A percentile compares a stretch with the other conserved stretches of the same genome.
Conservation (phyloP, 768 basidiomycete genomes). For the Rhodotorula taiwanensis region DNA sequence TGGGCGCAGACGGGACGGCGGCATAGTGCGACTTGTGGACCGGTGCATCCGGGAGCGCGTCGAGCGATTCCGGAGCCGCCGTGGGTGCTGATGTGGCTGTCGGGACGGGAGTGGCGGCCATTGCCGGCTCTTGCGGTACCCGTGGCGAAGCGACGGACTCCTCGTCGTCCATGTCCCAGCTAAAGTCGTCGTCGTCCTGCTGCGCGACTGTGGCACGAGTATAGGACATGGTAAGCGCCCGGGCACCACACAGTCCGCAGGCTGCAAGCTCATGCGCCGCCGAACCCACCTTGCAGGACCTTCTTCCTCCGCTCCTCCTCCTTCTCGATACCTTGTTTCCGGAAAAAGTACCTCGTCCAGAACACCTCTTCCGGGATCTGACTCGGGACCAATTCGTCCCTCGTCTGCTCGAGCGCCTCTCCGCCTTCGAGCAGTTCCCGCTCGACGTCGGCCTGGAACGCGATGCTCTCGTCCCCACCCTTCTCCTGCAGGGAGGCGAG, state of each 20-base stretch:
- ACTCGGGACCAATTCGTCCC: constrained; percentile 6
- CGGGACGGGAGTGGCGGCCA: neutral
- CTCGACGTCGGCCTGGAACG: constrained; percentile 50
- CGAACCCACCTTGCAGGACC: constrained; percentile 59
- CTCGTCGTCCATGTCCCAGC: constrained; percentile 91
- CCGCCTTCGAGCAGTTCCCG: constrained; percentile 49
- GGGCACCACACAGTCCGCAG: too few relatives aligned
- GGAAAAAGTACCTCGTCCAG: constrained; percentile 87
- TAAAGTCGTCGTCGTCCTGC: constrained; percentile 65
- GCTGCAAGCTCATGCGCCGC: neutral
- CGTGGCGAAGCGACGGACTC: constrained; percentile 39
- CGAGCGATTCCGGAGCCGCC: too few relatives aligned
- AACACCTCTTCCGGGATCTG: constrained; percentile 51
- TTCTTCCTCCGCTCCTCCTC: constrained; percentile 57
- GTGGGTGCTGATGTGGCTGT: too few relatives aligned
- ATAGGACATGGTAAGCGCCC: too few relatives aligned
- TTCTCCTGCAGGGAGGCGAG: constrained; percentile 43
- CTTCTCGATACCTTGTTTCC: constrained; percentile 44
- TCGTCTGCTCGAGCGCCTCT: constrained; percentile 44
- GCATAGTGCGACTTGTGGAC: too few relatives aligned
- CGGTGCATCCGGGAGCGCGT: too few relatives aligned
- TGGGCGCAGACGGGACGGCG: neutral
- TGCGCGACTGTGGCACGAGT: constrained; percentile 48
- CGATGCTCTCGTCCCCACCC: neutral
- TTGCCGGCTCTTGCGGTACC: neutral